These are phyloP conservation scores for Cladosporium sp. DNA, from an alignment of 2,329 filamentous ascomycete genomes.

Conservation along the genomic window DNA sequence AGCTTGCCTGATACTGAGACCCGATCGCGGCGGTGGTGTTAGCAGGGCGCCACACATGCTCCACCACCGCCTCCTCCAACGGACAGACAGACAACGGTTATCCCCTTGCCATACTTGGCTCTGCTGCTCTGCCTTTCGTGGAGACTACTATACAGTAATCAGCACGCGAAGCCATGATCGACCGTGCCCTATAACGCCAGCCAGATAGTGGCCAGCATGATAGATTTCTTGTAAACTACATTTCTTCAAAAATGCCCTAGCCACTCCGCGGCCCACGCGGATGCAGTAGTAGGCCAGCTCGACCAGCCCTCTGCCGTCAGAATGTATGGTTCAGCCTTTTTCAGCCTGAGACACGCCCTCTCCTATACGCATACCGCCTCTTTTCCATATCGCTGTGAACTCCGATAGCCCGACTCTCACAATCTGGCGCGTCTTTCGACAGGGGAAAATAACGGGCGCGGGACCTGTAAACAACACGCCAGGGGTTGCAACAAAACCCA, in stretches of 20 bases:
- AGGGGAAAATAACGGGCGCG: not conserved
- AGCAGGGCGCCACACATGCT: not conserved
- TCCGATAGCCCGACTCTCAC: slow-evolving; percentile 10
- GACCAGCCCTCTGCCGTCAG: too few species aligned
- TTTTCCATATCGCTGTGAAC: not conserved
- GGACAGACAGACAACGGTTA: not conserved
- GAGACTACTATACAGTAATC: not conserved
- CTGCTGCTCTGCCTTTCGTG: not conserved
- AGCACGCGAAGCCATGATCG: not conserved
- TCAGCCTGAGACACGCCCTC: slow-evolving; percentile 8
- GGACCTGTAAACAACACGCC: slow-evolving; percentile 1
- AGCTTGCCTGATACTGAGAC: slow-evolving; percentile 8
- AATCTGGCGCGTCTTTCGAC: slow-evolving; percentile 9
- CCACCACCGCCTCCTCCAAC: slow-evolving; percentile 4
- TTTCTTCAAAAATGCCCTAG: too few species aligned
- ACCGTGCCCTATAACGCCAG: slow-evolving; percentile 2
- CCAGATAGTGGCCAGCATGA: too few species aligned
- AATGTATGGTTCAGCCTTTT: not conserved
- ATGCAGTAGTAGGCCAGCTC: too few species aligned
- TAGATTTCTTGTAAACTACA: too few species aligned
- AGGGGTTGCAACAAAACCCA: slow-evolving; percentile 78
- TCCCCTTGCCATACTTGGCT: not conserved
- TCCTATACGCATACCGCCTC: slow-evolving; percentile 3
- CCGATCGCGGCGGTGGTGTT: not conserved
- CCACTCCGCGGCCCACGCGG: too few species aligned